Evolutionary conservation across 345 rosid species (phyloP), one percentile per base, ranked within the genome.

Genomic region (Eucalyptus guilfoylei): DNA sequence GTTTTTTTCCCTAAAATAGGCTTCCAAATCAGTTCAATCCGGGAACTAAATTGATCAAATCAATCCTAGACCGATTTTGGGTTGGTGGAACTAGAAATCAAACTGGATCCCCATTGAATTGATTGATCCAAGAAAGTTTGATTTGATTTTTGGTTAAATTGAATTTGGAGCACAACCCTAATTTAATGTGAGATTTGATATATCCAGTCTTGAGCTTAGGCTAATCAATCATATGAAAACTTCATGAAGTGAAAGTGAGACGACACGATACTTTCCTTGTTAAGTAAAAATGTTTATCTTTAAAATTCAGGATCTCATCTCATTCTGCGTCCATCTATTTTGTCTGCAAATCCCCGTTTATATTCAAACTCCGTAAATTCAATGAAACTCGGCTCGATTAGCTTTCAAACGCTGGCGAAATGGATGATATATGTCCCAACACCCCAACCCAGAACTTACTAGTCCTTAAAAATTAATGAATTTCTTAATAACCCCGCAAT

Each of bases 21-120:
- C 8, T 60, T 12, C 67, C 11, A 60, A 60, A 28, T 60, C 8
- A 0, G 14, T 60, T 60, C 32, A 12, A 60, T 28, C 16, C 0
- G 2, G 6, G 32, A 28, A 28, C 15, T 28, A 13, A 28, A 60
- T 4, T 28, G 32, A 28, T 28, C 8, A 0, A 60, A 28, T 60
- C 14, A 11, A 6, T 60, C 28, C 30, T 24, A 24, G 62, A 13
- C 1, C 32, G 8, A 15, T 30, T 30, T 15, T 64, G 3, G 37
- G 37, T 14, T 64, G 1, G 9, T 8, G 1, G 19, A 64, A n/a
- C 11, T 4, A 3, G 6, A 14, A n/a, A n/a, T 8, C 37, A n/a
- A 64, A 64, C 5, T 1, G 5, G 5, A n/a, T 64, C 37, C 16
- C 19, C 10, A 7, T n/a, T 30, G 21, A 64, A 14, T 0, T 6